A percentile compares a stretch with the other conserved stretches of the same genome.
Evolutionary conservation across 257 asterid species (phyloP).

Genomic region (Solanum corneliomulleri): DNA sequence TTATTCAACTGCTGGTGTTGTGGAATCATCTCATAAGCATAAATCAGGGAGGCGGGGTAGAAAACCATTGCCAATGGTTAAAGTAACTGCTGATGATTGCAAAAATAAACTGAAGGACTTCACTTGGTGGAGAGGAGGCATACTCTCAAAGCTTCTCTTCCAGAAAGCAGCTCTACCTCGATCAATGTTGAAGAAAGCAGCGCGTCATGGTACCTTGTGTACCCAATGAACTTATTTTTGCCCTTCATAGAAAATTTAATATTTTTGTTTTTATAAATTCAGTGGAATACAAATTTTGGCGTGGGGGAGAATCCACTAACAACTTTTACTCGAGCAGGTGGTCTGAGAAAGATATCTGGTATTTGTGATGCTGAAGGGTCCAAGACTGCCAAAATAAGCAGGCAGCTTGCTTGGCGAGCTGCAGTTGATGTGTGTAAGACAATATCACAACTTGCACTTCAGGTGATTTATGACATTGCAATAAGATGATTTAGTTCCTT

Average conservation of each 20-base stretch:
- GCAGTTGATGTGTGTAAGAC: constrained; percentile 70
- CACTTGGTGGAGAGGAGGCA: constrained; percentile 80
- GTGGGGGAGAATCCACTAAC: background rate
- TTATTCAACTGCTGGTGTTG: constrained; percentile 31
- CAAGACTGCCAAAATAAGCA: constrained; percentile 51
- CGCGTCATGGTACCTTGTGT: constrained; percentile 48
- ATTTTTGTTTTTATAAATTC: background rate
- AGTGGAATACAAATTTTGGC: background rate
- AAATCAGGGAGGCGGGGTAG: constrained; percentile 68
- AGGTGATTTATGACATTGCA: constrained; percentile 30
- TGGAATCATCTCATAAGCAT: constrained; percentile 58
- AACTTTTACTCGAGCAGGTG: constrained; percentile 38
- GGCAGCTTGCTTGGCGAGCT: constrained; percentile 67
- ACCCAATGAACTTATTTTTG: background rate
- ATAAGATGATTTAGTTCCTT: background rate
- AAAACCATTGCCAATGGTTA: constrained; percentile 28
- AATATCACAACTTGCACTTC: constrained; percentile 67
- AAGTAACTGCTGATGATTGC: constrained; percentile 32
- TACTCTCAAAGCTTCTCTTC: constrained; percentile 33
- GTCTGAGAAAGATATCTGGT: constrained; percentile 41
- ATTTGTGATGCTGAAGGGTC: constrained; percentile 43
- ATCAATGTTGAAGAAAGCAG: constrained; percentile 37
- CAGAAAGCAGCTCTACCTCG: constrained; percentile 53
- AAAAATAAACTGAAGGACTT: constrained; percentile 23
- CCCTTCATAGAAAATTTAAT: background rate